These are phyloP conservation scores for Seminavis robusta DNA, from an alignment of 108 stramenopile species.

Conservation along the genomic window DNA sequence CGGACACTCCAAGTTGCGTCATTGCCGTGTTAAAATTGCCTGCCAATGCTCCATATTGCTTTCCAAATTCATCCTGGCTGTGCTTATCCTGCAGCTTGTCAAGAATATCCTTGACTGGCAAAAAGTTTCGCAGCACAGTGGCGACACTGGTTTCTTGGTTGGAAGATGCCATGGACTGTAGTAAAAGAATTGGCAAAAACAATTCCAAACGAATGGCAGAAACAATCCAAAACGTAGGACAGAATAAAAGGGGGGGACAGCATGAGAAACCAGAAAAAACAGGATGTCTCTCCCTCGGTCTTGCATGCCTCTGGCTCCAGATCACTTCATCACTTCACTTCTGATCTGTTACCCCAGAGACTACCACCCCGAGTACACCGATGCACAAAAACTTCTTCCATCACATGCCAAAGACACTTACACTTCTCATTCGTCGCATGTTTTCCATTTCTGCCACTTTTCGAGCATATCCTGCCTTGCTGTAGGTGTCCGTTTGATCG, in stretches of 20 bases:
- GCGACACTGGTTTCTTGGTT: constrained; percentile 46
- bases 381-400: no score
- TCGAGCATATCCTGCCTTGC: constrained; percentile 72
- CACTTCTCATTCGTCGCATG: constrained; percentile 60
- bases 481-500: constrained; percentile 64
- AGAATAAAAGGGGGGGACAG: not conserved
- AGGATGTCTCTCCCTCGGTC: not conserved
- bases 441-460: constrained; percentile 81
- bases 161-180: constrained; percentile 35
- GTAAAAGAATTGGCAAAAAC: no score
- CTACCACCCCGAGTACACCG: not conserved
- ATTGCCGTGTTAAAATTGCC: constrained; percentile 39
- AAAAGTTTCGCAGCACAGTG: constrained; percentile 43
- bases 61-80: constrained; percentile 54
- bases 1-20: constrained; percentile 55
- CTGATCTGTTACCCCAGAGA: no score
- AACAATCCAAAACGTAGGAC: not conserved
- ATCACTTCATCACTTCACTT: no score
- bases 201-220: not conserved
- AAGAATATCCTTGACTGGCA: constrained; percentile 65
- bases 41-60: constrained; percentile 39
- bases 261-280: not conserved
- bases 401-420: no score
- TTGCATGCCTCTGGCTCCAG: no score
- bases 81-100: constrained; percentile 40